A percentile compares a stretch with the other conserved stretches of the same genome.
phyloP scores from a whole-genome alignment of 2,329 filamentous ascomycete genomes.

The Diplodia sapinea region DNA sequence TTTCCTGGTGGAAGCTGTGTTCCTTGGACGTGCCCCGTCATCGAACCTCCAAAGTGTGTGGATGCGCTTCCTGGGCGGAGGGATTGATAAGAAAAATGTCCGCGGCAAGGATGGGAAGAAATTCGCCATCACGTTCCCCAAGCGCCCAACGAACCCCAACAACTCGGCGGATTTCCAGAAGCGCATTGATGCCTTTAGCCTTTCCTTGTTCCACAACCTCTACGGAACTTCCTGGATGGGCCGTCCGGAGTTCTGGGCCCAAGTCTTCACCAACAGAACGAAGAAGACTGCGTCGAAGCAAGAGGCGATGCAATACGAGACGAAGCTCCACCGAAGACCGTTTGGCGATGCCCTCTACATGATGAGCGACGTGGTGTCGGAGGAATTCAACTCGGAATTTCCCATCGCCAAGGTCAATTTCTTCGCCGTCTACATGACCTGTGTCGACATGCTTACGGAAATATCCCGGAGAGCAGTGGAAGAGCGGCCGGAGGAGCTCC shows the following conservation, averaged over 20 bases:
- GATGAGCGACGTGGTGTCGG: slow-evolving; percentile 13
- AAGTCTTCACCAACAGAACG: slow-evolving; percentile 2
- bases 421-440: slow-evolving; percentile 16
- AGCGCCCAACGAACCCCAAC: slow-evolving; percentile 6
- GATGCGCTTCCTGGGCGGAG: slow-evolving; percentile 20
- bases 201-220: slow-evolving; percentile 14
- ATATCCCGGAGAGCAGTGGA: slow-evolving; percentile 1
- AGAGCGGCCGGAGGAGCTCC: slow-evolving; percentile 4
- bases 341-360: slow-evolving; percentile 9
- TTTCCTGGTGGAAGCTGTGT: slow-evolving; percentile 15
- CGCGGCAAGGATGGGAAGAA: slow-evolving; percentile 20
- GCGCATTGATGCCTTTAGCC: slow-evolving; percentile 18
- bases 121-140: slow-evolving; percentile 13
- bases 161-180: slow-evolving; percentile 17
- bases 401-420: slow-evolving; percentile 10
- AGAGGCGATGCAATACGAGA: neutral
- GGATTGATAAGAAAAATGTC: slow-evolving; percentile 2
- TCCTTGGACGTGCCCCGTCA: slow-evolving; percentile 12
- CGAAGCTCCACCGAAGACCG: slow-evolving; percentile 6
- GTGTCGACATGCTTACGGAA: slow-evolving; percentile 16
- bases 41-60: slow-evolving; percentile 13
- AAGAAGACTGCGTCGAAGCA: slow-evolving; percentile 19
- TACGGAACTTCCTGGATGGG: slow-evolving; percentile 6
- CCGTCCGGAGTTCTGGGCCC: neutral
- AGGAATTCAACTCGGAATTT: slow-evolving; percentile 5